Evolutionary conservation across 441 rosid species (phyloP), one percentile per base, ranked within the genome.

Genomic region (Jatropha multifida): DNA sequence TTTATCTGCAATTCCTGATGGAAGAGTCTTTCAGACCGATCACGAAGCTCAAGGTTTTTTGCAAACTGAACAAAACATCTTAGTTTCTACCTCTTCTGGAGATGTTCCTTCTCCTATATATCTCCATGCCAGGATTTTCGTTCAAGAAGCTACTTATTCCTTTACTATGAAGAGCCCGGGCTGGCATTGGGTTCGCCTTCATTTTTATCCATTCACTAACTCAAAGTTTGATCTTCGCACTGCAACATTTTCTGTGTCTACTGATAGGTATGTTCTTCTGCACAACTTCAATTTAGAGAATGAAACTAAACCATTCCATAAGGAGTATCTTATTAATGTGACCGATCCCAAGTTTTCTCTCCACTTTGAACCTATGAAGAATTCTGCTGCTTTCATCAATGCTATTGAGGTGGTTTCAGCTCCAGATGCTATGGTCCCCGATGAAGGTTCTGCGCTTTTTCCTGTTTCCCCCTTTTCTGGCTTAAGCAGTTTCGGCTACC

Each of bases 371-470:
- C 99, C 95, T 0, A 73, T 81, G 88, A 85, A 83, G 85, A 70
- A 82, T 68, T 95, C 99, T 0, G 85, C 85, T 12, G 97, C 99
- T 48, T 92, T 93, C 61, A 79, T 95, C 76, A 90, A 93, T 46
- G 96, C 94, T 38, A 80, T 93, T 32, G 99, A 95, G 89, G 83
- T 96, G 44, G 92, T 96, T 68, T 92, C 97, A 2, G 97, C 91
- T 3, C 97, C 94, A 0, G 94, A 86, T 27, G 74, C 51, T 67
- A 60, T 86, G 78, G 80, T 90, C 56, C 20, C 87, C 17, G 91
- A 92, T 68, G 67, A 82, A 37, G 99, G 87, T 23, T 79, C 86
- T 2, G 65, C 81, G 7, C 92, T 93, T 76, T 90, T 83, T 77
- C 97, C 97, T 0, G 87, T 89, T 26, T 65, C 68, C 23, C 72